Conservation (phyloP, 2,329 filamentous ascomycete genomes). For the Sarocladium oryzae region DNA sequence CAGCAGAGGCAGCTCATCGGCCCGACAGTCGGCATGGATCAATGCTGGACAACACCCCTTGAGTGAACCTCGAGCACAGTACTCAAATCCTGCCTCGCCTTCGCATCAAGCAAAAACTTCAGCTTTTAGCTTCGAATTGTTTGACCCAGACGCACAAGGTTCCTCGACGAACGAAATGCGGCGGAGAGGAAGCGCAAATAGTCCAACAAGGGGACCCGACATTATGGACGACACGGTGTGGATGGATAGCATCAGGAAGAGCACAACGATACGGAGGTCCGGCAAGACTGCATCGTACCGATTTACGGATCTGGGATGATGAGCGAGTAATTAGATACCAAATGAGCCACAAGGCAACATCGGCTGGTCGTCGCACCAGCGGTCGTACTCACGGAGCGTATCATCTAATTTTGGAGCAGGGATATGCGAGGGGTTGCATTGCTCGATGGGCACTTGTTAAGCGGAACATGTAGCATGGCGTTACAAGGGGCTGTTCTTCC, state of each 20-base stretch:
- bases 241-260: slow-evolving; percentile 86
- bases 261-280: slow-evolving; percentile 61
- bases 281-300: slow-evolving; percentile 29
- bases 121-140: slow-evolving; percentile 53
- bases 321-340: too few relatives aligned
- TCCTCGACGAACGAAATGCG: slow-evolving; percentile 36
- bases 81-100: slow-evolving; percentile 29
- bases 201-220: slow-evolving; percentile 52
- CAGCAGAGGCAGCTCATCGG: background rate
- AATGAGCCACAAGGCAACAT: too few relatives aligned
- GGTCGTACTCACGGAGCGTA: too few relatives aligned
- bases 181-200: slow-evolving; percentile 62
- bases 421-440: too few relatives aligned
- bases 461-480: slow-evolving; percentile 1
- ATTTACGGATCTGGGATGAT: slow-evolving; percentile 22
- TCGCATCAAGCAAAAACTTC: slow-evolving; percentile 36
- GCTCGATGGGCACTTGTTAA: too few relatives aligned
- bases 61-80: slow-evolving; percentile 44
- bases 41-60: slow-evolving; percentile 40
- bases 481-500: background rate
- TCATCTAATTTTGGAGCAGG: slow-evolving; percentile 4
- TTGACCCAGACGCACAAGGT: slow-evolving; percentile 33
- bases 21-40: slow-evolving; percentile 2
- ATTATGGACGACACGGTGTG: slow-evolving; percentile 85
- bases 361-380: too few relatives aligned